These are phyloP conservation scores for Gossypium aridum DNA, from an alignment of 441 rosid species.

Conservation along the genomic window DNA sequence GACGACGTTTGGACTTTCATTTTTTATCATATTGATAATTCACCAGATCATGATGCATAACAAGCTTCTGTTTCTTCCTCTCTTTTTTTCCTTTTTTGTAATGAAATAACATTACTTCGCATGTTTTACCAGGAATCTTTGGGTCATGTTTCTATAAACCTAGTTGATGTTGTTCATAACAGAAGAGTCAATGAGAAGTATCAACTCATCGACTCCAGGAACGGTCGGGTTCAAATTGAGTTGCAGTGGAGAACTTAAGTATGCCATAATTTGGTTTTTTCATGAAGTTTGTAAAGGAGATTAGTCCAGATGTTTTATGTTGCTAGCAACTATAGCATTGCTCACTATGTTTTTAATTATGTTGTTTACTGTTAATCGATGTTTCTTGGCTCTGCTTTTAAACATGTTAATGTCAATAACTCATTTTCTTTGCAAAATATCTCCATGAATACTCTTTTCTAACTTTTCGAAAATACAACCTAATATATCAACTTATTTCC, in stretches of 20 bases:
- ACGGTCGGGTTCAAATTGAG: conserved; percentile 61
- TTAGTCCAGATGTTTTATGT: neutral
- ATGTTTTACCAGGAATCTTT: conserved; percentile 40
- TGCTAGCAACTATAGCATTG: neutral
- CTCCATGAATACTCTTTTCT: neutral
- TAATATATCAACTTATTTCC: neutral
- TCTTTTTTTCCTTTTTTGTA: neutral
- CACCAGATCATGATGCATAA: neutral
- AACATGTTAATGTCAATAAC: neutral
- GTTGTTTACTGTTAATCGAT: neutral
- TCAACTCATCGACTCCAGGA: conserved; percentile 64
- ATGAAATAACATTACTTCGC: neutral
- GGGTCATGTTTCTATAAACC: conserved; percentile 43
- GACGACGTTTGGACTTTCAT: neutral
- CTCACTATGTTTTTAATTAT: neutral
- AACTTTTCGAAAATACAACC: neutral
- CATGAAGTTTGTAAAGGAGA: neutral
- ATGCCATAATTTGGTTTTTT: neutral
- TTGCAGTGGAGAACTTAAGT: conserved; percentile 63
- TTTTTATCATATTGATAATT: neutral
- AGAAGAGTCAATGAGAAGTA: conserved; percentile 59
- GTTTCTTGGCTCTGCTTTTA: neutral
- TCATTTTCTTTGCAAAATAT: neutral
- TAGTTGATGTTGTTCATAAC: conserved; percentile 53
- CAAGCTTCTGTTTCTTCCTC: neutral